phyloP scores from a whole-genome alignment of 1,139 yeast species.

The Saccharomyces uvarum region DNA sequence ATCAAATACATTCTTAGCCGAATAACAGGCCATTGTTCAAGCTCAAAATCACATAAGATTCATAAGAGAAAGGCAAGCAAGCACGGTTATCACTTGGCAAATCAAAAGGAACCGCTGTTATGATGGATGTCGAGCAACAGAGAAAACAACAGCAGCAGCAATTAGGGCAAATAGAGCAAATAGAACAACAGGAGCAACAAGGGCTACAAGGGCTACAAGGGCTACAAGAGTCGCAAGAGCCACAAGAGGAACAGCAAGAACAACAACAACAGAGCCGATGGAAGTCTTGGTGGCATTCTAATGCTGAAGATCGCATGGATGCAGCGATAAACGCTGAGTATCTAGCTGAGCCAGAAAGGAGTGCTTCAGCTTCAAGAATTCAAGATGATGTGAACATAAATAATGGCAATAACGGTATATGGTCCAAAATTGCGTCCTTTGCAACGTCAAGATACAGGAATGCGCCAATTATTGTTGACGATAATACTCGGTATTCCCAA shows the following conservation, averaged over 20 bases:
- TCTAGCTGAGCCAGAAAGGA: neutral
- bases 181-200: neutral
- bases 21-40: neutral
- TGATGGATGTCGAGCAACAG: neutral
- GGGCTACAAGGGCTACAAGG: neutral
- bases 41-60: neutral
- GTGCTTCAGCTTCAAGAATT: neutral
- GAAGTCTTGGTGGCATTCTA: conserved; percentile 9
- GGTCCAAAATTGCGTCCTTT: neutral
- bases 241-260: neutral
- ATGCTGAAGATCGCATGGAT: conserved; percentile 1
- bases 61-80: neutral
- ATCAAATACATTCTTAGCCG: neutral
- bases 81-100: neutral
- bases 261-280: neutral
- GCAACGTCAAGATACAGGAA: neutral
- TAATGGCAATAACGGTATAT: neutral
- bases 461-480: conserved; percentile 9
- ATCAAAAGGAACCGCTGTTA: neutral
- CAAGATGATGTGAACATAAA: neutral
- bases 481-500: conserved; percentile 22
- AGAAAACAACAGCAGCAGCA: neutral
- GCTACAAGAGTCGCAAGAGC: neutral
- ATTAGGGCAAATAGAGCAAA: neutral
- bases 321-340: neutral